phyloP scores from a whole-genome alignment of 495 filamentous ascomycete genomes.

The Aspergillus hancockii region DNA sequence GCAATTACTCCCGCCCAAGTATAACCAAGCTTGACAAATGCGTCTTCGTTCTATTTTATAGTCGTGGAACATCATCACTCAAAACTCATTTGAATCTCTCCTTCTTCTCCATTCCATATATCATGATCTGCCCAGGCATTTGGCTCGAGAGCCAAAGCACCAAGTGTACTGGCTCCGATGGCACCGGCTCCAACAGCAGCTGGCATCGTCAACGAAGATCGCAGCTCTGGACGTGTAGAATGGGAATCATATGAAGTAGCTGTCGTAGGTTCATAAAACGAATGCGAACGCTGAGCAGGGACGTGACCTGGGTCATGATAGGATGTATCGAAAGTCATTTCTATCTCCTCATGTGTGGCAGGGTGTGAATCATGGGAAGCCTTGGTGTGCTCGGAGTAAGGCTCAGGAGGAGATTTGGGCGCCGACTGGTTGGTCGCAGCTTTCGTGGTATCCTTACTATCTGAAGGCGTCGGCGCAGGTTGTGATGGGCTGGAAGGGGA shows the following conservation, averaged over 20 bases:
- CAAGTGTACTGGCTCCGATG: constrained; percentile 28
- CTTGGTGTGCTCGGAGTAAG: constrained; percentile 19
- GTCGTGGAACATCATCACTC: constrained; percentile 37
- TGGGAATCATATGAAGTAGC: constrained; percentile 11
- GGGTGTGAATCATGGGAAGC: constrained; percentile 21
- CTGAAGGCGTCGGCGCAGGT: constrained; percentile 32
- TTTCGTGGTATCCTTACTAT: constrained; percentile 48
- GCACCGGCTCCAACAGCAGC: constrained; percentile 17
- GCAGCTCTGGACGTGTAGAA: constrained; percentile 39
- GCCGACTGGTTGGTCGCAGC: constrained; percentile 32
- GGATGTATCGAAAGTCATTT: constrained; percentile 74
- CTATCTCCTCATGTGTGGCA: constrained; percentile 47
- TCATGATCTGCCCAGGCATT: constrained; percentile 88
- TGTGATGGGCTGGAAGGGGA: constrained; percentile 25
- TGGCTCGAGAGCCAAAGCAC: constrained; percentile 52
- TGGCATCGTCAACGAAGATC: constrained; percentile 43
- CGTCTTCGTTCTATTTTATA: constrained; percentile 7
- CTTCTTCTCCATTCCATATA: constrained; percentile 49
- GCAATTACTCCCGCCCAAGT: background rate
- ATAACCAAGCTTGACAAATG: constrained; percentile 5
- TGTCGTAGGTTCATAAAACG: constrained; percentile 17
- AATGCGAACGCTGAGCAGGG: constrained; percentile 25
- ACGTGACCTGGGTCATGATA: constrained; percentile 47
- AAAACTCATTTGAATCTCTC: constrained; percentile 60
- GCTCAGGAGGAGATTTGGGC: constrained; percentile 34